These are phyloP conservation scores for Arabis hirsuta DNA, from an alignment of 345 rosid species.

Conservation along the genomic window DNA sequence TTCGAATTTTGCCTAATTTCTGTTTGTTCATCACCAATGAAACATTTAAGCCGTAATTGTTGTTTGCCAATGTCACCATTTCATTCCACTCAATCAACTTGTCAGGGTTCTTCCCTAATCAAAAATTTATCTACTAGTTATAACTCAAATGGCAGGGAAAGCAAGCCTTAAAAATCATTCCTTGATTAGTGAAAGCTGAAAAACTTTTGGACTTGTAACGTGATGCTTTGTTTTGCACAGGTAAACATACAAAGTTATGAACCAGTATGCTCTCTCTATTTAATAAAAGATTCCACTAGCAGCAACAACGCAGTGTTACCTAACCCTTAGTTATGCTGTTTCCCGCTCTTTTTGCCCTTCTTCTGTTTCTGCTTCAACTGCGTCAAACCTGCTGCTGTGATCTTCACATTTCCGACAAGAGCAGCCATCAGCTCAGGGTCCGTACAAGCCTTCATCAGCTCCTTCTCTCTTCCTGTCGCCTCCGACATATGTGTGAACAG, in stretches of 20 bases:
- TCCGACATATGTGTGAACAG: constrained; percentile 87
- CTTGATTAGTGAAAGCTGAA: background rate
- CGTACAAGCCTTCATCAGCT: constrained; percentile 93
- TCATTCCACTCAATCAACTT: no score
- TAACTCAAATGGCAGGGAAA: no score
- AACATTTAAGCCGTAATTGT: no score
- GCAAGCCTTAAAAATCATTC: no score
- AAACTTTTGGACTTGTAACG: background rate
- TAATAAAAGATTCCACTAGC: background rate
- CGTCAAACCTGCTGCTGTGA: constrained; percentile 87
- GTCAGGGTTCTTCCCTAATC: no score
- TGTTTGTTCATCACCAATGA: no score
- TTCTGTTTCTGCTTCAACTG: constrained; percentile 98
- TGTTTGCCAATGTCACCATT: no score
- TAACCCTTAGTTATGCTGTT: constrained; percentile 39
- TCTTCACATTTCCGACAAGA: constrained; percentile 87
- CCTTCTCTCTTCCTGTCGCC: constrained; percentile 83
- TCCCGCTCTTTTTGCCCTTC: constrained; percentile 72
- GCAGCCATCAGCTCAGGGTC: constrained; percentile 95
- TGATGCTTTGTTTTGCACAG: background rate
- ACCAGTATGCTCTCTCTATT: background rate
- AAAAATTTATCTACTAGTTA: no score
- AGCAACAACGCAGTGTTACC: background rate
- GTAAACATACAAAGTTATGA: constrained; percentile 2
- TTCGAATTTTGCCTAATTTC: no score